Evolutionary conservation across 1,139 yeast species (phyloP), one percentile per base, ranked within the genome.

Genomic region (Suhomyces kunorum): DNA sequence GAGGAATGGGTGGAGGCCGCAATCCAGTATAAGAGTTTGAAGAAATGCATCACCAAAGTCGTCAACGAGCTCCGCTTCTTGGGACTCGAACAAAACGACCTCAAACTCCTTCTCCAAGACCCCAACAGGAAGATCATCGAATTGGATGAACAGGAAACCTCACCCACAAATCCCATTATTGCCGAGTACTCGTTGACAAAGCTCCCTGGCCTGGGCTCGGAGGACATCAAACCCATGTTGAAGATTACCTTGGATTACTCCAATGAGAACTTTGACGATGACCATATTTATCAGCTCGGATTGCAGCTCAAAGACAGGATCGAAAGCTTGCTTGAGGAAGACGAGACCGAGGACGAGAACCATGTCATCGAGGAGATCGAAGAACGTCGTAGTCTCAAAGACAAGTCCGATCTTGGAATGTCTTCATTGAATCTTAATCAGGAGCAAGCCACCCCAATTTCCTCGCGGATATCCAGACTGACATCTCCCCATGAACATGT

Each of bases 1-100:
- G 73, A 69, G 28, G 83, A 80, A 28, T 84, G 92, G 92, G 66
- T 78, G 0, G 76, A 72, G 26, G 77, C 80, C 4, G 87, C 89
- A 16, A 83, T 84, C 38, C 85, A 83, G 51, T 84, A 84, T 58
- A 84, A 84, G 54, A 74, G 81, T 2, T 63, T 84, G 39, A 84
- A 84, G 58, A 84, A 84, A 56, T 72, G 80, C 44, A 82, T 83
- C 44, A 76, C 75, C 44, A 68, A 68, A 41, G 85, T 83, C 5
- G 88, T 83, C 8, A 64, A 67, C 22, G 90, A 83, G 58, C 66
- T 83, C 26, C 68, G 73, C 31, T 56, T 60, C 15, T 56, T 80
- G 26, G 87, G 87, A 0, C 61, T 81, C 16, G 73, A 76, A 30
- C 72, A 69, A 42, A 73, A 76, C 36, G 68, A 76, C 12, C 61